Base-by-base conservation (phyloP, 2,329 filamentous ascomycete species). In the Didymella segeticola region DNA sequence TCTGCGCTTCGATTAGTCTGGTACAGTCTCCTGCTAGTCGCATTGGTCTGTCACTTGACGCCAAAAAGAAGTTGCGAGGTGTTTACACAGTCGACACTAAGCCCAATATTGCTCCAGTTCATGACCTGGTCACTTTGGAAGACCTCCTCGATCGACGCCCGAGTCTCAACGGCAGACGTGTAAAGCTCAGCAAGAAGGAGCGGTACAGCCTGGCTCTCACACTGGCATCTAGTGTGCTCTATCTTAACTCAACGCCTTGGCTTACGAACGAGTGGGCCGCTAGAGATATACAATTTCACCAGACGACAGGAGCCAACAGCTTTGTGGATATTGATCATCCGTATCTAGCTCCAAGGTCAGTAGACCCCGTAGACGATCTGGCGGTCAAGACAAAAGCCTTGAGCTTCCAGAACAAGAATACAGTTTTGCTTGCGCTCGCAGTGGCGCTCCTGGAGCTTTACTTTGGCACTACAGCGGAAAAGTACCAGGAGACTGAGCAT, bases 241-340 rank as follows among this genome's bases (percentile, higher is more conserved):
- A 74, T 41, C 64, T 75, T 8, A 69, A 73, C 45, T 66, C 70
- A 0, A 75, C 73, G 1, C 70, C 71, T 2, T 75, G 72, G 73
- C 67, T 75, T 7, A 61, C 57, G 4, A 68, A 71, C 31, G 63
- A 72, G 12, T 75, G 72, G 70, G 61, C 63, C 11, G 61, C 66
- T 8, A 68, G 64, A 42, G 70, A 75, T 36, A 73, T 75, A 20
- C 26, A 68, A 5, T 75, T 75, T 46, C 64, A 72, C 39, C 64
- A 58, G 37, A 63, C 58, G 15, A 49, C 53, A 1, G 43, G 56
- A 8, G 47, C 63, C 5, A 36, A 57, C 19, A 64, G 60, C 6
- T 47, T 59, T 1, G 48, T 74, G 10, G 70, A 75, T 15, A 57
- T 71, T 33, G 64, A 73, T 10, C 66, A 64, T 33, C 71, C 73